Percentiles rank a stretch among this genome's conserved stretches.
Conservation (phyloP, 2,329 filamentous ascomycete genomes). For the Arachnomyces sp. region DNA sequence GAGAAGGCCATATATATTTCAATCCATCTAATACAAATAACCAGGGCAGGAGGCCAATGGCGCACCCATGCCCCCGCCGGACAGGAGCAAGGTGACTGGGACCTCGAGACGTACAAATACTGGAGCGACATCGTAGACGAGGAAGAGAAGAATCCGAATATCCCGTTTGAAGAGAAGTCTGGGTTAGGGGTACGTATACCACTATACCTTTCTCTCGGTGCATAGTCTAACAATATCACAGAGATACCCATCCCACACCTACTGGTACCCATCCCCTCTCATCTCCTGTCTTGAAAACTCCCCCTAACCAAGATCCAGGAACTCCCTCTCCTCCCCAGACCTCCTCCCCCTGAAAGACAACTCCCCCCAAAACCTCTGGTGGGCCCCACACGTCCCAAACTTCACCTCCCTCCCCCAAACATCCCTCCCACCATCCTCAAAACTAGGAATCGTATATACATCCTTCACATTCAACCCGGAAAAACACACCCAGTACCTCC, state of each 20-base stretch:
- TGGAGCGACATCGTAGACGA: slow-evolving; percentile 30
- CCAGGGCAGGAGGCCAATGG: slow-evolving; percentile 44
- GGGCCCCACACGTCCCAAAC: slow-evolving; percentile 26
- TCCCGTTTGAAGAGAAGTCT: slow-evolving; percentile 15
- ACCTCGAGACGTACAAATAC: slow-evolving; percentile 35
- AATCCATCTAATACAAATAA: too few species aligned
- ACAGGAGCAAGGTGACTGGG: slow-evolving; percentile 34
- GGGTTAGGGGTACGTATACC: slow-evolving; percentile 12
- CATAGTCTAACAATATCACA: slow-evolving; percentile 3
- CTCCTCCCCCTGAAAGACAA: slow-evolving; percentile 2
- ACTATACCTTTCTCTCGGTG: slow-evolving; percentile 1
- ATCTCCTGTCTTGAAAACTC: neutral
- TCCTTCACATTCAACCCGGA: slow-evolving; percentile 32
- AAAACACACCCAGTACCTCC: slow-evolving; percentile 31
- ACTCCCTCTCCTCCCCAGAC: slow-evolving; percentile 5
- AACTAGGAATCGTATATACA: slow-evolving; percentile 22
- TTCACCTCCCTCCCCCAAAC: slow-evolving; percentile 19
- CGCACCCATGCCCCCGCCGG: slow-evolving; percentile 32
- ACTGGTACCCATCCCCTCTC: slow-evolving; percentile 7
- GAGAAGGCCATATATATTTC: too few species aligned
- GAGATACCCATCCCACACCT: slow-evolving; percentile 11
- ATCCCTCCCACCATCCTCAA: slow-evolving; percentile 7
- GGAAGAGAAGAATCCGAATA: slow-evolving; percentile 17
- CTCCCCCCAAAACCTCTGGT: slow-evolving; percentile 28
- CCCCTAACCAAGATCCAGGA: slow-evolving; percentile 1